Conservation (phyloP, 495 filamentous ascomycete species). For the Penicillium macrosclerotiorum region DNA sequence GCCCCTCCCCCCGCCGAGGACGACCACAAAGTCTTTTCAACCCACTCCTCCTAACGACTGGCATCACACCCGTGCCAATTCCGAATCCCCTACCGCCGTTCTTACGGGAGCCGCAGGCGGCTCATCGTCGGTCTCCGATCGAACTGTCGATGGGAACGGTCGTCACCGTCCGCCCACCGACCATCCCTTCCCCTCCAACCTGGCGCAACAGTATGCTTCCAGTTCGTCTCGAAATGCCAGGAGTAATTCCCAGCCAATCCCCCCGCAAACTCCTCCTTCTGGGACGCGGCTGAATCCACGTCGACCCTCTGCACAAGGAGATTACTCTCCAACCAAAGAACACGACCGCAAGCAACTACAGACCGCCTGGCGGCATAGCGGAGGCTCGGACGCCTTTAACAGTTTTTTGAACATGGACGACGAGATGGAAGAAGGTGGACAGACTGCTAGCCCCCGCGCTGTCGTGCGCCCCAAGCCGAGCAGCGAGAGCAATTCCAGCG, state of each 20-base stretch:
- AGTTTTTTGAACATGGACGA: slow-evolving; percentile 49
- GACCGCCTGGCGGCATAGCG: slow-evolving; percentile 42
- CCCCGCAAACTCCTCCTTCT: slow-evolving; percentile 43
- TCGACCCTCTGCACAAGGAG: slow-evolving; percentile 30
- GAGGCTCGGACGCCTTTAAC: slow-evolving; percentile 42
- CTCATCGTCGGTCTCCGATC: slow-evolving; percentile 30
- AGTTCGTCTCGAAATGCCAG: slow-evolving; percentile 43
- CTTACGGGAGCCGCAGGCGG: slow-evolving; percentile 38
- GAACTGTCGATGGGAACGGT: slow-evolving; percentile 39
- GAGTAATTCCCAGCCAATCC: slow-evolving; percentile 45
- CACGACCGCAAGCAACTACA: slow-evolving; percentile 33
- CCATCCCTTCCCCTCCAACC: slow-evolving; percentile 26
- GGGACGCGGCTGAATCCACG: slow-evolving; percentile 34
- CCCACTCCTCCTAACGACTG: slow-evolving; percentile 25
- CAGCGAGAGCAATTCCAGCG: slow-evolving; percentile 33
- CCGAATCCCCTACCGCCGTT: slow-evolving; percentile 30
- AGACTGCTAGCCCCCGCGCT: slow-evolving; percentile 29
- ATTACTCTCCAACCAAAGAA: slow-evolving; percentile 31
- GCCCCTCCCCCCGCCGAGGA: slow-evolving; percentile 19
- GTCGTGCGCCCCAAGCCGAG: slow-evolving; percentile 33
- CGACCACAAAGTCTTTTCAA: slow-evolving; percentile 26
- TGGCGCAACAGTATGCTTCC: slow-evolving; percentile 33
- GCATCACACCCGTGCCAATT: slow-evolving; percentile 39
- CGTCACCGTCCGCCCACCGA: slow-evolving; percentile 36
- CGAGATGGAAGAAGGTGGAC: slow-evolving; percentile 34